These are phyloP conservation scores for Nothopassalora personata DNA, from an alignment of 2,329 filamentous ascomycete species.

Conservation along the genomic window DNA sequence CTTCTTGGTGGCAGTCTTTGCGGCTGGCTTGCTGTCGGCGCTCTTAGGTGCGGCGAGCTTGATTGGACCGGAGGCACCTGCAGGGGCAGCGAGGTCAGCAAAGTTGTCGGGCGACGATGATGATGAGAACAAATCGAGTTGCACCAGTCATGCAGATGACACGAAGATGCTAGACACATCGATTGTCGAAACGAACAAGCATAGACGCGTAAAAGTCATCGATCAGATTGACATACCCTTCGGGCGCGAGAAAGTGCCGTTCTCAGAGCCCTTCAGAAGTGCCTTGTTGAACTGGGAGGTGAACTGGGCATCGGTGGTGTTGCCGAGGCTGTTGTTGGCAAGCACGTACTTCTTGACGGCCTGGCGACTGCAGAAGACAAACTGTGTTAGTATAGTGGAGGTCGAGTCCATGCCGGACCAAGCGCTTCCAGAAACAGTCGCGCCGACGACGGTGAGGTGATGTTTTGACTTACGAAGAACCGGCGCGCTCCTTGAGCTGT, in stretches of 20 bases:
- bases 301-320: constrained; percentile 53
- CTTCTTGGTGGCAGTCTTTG: constrained; percentile 25
- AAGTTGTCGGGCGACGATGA: constrained; percentile 2
- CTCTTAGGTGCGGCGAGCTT: constrained; percentile 58
- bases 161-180: constrained; percentile 8
- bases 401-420: constrained; percentile 11
- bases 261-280: constrained; percentile 74
- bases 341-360: constrained; percentile 70
- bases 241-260: constrained; percentile 79
- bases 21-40: constrained; percentile 37
- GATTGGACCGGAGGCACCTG: constrained; percentile 79
- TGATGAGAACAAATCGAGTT: constrained; percentile 4
- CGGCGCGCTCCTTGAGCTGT: constrained; percentile 66
- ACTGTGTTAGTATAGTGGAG: constrained; percentile 25
- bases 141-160: constrained; percentile 2
- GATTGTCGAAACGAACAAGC: constrained; percentile 6
- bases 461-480: constrained; percentile 57
- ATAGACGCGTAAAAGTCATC: constrained; percentile 18
- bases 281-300: constrained; percentile 81
- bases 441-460: constrained; percentile 24
- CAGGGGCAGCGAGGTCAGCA: constrained; percentile 24
- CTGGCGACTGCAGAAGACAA: constrained; percentile 52
- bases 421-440: constrained; percentile 10
- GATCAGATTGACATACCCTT: constrained; percentile 62
- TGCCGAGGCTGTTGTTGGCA: constrained; percentile 61